Base-by-base conservation (phyloP, 2,329 filamentous ascomycete species). In the Tolypocladium nubicola region DNA sequence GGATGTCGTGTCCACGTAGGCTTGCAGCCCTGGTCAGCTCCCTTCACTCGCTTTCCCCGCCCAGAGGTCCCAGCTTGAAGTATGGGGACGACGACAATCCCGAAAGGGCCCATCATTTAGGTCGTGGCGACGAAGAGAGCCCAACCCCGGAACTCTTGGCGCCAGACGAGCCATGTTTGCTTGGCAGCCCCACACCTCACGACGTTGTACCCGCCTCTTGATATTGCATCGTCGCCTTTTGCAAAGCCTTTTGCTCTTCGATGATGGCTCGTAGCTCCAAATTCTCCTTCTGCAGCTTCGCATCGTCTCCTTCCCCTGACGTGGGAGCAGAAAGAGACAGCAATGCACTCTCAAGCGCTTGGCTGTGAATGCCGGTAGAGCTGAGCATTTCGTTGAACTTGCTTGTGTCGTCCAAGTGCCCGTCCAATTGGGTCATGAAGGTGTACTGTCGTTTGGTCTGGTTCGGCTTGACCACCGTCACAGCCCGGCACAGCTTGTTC, bases 381-480 rank as follows among this genome's bases (percentile, higher is more conserved):
- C 70, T 67, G 26, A 83, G 67, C 67, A 80, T 73, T 47, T 70
- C 70, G 54, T 69, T 68, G 55, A 84, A 77, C 58, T 73, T 70
- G 16, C 74, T 75, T n/a, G 73, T 65, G 3, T 66, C 64, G 9
- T 70, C 64, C 23, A 76, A 58, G 45, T 76, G 71, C 1, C 71
- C 66, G 16, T 76, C 75, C n/a, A 91, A 74, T 68, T 89, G 86
- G 14, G 84, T 75, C 19, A 79, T 85, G 60, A 90, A 78, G 4
- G 79, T 80, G 67, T 92, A 90, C 61, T 79, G 81, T 43, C 81
- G 77, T 60, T 82, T 79, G 54, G 80, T 84, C 59, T 87, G 80
- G 60, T 84, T 85, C n/a, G 93, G 93, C 75, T 96, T 97, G 59
- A 93, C 79, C 30, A 97, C 79, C 1, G 79, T 80, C 26, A 81